Conservation (phyloP, 495 filamentous ascomycete species). For the Trichocladium antarcticum region DNA sequence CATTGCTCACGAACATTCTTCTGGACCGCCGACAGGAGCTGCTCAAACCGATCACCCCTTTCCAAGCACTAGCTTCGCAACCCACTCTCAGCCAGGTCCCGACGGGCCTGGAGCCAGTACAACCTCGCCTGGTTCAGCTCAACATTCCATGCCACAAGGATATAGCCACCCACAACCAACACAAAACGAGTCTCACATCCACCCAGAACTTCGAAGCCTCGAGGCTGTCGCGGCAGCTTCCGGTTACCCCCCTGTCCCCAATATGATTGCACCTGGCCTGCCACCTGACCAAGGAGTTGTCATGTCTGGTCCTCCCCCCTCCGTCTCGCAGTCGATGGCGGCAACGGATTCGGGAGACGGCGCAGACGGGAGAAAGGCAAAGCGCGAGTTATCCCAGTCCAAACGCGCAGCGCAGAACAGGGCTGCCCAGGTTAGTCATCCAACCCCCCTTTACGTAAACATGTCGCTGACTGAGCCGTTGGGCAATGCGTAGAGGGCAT, state of each 20-base stretch:
- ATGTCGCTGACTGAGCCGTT: constrained; percentile 1
- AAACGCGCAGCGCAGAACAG: constrained; percentile 96
- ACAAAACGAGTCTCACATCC: constrained; percentile 23
- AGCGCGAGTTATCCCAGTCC: constrained; percentile 84
- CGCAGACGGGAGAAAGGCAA: constrained; percentile 41
- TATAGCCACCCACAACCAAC: constrained; percentile 20
- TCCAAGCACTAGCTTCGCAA: constrained; percentile 6
- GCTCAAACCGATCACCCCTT: constrained; percentile 18
- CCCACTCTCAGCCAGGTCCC: constrained; percentile 15
- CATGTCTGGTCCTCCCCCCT: constrained; percentile 17
- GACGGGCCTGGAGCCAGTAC: constrained; percentile 12
- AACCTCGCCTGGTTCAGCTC: constrained; percentile 12
- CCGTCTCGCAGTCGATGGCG: constrained; percentile 6
- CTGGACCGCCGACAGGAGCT: constrained; percentile 10
- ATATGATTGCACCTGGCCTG: constrained; percentile 26
- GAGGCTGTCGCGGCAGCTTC: constrained; percentile 15
- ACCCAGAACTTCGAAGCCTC: constrained; percentile 25
- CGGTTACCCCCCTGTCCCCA: constrained; percentile 17
- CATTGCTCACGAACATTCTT: constrained; percentile 16
- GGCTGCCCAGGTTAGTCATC: constrained; percentile 71
- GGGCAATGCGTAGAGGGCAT: constrained; percentile 64
- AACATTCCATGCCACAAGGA: constrained; percentile 24
- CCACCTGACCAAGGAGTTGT: constrained; percentile 16
- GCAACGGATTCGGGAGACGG: constrained; percentile 16
- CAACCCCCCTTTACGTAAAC: neutral